Evolutionary conservation across 2,329 filamentous ascomycete genomes (phyloP).

Genomic region (Nigrospora sphaerica): DNA sequence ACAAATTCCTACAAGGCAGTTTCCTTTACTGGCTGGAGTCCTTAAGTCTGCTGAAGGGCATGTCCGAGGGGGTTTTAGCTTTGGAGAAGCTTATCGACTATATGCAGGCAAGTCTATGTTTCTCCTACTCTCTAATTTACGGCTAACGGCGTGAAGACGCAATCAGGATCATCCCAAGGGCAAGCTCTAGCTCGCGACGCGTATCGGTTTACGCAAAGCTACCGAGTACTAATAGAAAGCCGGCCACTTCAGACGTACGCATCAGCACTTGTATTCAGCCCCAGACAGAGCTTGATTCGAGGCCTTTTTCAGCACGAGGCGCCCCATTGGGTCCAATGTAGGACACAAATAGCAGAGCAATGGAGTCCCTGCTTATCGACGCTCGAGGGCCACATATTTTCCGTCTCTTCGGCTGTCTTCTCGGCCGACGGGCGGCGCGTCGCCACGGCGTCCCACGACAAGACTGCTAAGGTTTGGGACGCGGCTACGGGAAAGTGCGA

Average conservation of each 20-base stretch:
- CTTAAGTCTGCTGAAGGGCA: conserved; percentile 24
- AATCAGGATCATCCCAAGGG: not conserved
- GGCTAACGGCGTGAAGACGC: not conserved
- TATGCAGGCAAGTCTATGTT: not conserved
- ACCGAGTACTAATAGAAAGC: conserved; percentile 16
- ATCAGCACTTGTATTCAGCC: conserved; percentile 23
- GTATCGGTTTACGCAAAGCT: conserved; percentile 19
- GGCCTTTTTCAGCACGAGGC: conserved; percentile 8
- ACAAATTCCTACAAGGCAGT: conserved; percentile 26
- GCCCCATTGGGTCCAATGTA: conserved; percentile 9
- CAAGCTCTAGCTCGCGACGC: conserved; percentile 17
- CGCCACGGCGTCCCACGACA: not conserved
- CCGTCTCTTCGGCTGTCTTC: not conserved
- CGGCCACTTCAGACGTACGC: conserved; percentile 25
- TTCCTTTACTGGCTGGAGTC: conserved; percentile 36
- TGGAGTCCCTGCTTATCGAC: conserved; percentile 3
- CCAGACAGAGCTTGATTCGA: conserved; percentile 11
- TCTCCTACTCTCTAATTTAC: not conserved
- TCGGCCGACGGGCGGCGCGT: not conserved
- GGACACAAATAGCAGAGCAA: not conserved
- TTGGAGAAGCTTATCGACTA: not conserved
- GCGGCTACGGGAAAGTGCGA: not conserved
- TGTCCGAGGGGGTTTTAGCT: conserved; percentile 1
- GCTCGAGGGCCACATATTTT: not conserved
- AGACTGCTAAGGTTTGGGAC: not conserved